phyloP scores from a whole-genome alignment of 768 basidiomycete genomes.

The Podaxis carcinomalis region DNA sequence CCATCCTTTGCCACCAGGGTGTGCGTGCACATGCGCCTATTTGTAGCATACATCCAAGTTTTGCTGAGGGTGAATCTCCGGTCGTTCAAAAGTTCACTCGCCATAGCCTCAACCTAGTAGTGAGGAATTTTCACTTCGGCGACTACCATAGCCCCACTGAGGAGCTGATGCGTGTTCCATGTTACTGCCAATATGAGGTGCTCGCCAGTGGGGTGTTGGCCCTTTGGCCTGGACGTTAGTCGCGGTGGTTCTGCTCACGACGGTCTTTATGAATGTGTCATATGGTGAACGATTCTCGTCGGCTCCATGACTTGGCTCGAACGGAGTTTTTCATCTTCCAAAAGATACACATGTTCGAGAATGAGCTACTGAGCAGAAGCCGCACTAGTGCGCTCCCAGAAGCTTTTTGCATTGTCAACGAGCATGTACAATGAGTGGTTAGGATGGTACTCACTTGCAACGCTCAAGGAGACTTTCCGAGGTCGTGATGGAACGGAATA shows the following conservation, averaged over 20 bases:
- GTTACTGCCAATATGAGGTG: constrained; percentile 48
- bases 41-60: no score
- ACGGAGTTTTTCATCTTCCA: background rate
- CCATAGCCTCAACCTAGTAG: no score
- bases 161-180: constrained; percentile 21
- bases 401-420: background rate
- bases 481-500: background rate
- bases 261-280: constrained; percentile 38
- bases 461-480: background rate
- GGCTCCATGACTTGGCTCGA: background rate
- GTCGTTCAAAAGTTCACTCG: constrained; percentile 12
- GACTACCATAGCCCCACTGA: no score
- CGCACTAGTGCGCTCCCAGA: constrained; percentile 1
- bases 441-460: constrained; percentile 1
- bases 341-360: background rate
- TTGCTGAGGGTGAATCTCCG: constrained; percentile 14
- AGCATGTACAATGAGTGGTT: no score
- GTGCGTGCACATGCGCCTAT: no score
- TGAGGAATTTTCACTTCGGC: no score
- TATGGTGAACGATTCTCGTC: constrained; percentile 31
- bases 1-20: no score
- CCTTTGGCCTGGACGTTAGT: constrained; percentile 34
- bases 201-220: constrained; percentile 32
- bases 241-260: constrained; percentile 21
- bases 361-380: constrained; percentile 2